phyloP scores from a whole-genome alignment of 1,139 yeast genomes.

The Wickerhamomyces sp. region DNA sequence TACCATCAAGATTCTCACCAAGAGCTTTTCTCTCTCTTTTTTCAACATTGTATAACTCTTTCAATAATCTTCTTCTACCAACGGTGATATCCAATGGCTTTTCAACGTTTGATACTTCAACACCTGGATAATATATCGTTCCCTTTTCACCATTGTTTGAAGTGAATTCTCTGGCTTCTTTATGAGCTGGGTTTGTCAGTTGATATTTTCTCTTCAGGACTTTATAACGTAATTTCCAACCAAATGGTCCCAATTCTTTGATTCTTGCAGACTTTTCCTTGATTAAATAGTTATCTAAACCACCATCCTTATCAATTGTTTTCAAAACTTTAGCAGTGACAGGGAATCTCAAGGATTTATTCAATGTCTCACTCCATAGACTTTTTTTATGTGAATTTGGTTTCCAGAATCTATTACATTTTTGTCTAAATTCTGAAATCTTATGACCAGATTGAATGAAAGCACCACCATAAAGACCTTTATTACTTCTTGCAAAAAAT shows the following conservation, averaged over 20 bases:
- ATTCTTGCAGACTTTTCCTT: conserved; percentile 87
- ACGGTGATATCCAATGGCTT: conserved; percentile 45
- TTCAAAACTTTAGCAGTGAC: conserved; percentile 80
- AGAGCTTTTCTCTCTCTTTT: conserved; percentile 40
- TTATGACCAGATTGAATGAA: conserved; percentile 74
- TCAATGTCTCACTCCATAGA: conserved; percentile 80
- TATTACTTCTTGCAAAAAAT: conserved; percentile 76
- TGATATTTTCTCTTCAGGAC: conserved; percentile 42
- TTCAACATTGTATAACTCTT: conserved; percentile 47
- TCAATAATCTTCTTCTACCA: conserved; percentile 60
- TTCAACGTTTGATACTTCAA: conserved; percentile 31
- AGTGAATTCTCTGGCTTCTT: conserved; percentile 27
- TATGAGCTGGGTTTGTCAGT: conserved; percentile 26
- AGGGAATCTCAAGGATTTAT: conserved; percentile 46
- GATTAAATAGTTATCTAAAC: conserved; percentile 78
- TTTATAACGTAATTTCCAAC: conserved; percentile 83
- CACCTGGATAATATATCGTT: conserved; percentile 47
- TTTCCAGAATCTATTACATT: conserved; percentile 69
- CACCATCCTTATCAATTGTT: conserved; percentile 90
- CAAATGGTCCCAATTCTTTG: conserved; percentile 86
- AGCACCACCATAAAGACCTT: conserved; percentile 88
- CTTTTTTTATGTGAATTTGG: conserved; percentile 76
- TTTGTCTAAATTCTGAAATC: conserved; percentile 73
- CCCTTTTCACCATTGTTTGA: conserved; percentile 30
- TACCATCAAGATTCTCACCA: conserved; percentile 39